Percentiles rank a stretch among this genome's conserved stretches.
Conservation (phyloP, 2,329 filamentous ascomycete species). For the Colletotrichum lupini region DNA sequence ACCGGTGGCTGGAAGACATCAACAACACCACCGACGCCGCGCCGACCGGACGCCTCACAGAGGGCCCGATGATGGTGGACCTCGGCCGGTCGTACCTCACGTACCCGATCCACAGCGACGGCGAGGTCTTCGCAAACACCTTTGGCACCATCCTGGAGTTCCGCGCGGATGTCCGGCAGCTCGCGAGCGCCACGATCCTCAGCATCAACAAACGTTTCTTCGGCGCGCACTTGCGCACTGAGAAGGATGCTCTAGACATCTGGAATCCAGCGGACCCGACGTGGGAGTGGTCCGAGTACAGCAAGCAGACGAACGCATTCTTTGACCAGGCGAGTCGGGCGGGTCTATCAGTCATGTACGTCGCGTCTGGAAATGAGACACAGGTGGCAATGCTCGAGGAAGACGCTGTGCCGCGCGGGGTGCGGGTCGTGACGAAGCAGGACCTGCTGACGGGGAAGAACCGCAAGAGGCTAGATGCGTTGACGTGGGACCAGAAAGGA, state of each 20-base stretch:
- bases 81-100: constrained; percentile 49
- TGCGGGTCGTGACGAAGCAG: constrained; percentile 44
- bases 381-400: constrained; percentile 34
- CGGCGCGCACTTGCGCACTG: constrained; percentile 44
- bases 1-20: constrained; percentile 40
- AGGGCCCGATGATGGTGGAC: constrained; percentile 41
- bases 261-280: constrained; percentile 41
- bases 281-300: constrained; percentile 43
- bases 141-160: constrained; percentile 47
- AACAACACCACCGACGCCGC: not conserved
- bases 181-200: constrained; percentile 42
- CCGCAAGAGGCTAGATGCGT: constrained; percentile 32
- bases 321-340: constrained; percentile 39
- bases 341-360: constrained; percentile 41
- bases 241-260: constrained; percentile 42
- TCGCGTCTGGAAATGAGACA: constrained; percentile 43
- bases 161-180: constrained; percentile 42
- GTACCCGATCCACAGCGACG: constrained; percentile 49
- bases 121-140: constrained; percentile 44
- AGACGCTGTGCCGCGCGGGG: constrained; percentile 24
- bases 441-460: constrained; percentile 40
- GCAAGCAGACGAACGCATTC: constrained; percentile 44
- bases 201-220: constrained; percentile 40
- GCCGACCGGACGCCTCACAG: constrained; percentile 31
- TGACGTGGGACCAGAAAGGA: constrained; percentile 46